Evolutionary conservation across 2,329 filamentous ascomycete species (phyloP).

Genomic region (Paraphaeosphaeria minitans): DNA sequence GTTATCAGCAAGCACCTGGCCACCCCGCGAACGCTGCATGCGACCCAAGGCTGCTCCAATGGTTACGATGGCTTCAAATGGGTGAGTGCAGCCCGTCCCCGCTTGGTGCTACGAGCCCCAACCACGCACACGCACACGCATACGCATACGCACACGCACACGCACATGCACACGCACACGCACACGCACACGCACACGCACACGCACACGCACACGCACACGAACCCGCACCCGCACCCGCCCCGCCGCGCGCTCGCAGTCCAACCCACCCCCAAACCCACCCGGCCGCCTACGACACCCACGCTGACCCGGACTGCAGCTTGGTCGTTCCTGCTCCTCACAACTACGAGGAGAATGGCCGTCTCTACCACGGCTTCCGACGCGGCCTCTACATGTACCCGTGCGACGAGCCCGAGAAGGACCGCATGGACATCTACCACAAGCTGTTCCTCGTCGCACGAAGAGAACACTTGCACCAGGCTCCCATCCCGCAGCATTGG

Average conservation of each 20-base stretch:
- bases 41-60: constrained; percentile 41
- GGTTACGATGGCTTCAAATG: constrained; percentile 52
- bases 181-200: no score
- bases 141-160: background rate
- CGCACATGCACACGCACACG: no score
- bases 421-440: constrained; percentile 82
- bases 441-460: constrained; percentile 73
- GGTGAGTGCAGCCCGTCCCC: constrained; percentile 45
- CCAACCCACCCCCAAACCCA: background rate
- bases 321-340: constrained; percentile 48
- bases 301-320: constrained; percentile 27
- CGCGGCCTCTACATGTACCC: constrained; percentile 76
- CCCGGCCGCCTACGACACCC: background rate
- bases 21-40: constrained; percentile 29
- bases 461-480: constrained; percentile 54
- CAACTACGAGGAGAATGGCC: constrained; percentile 67
- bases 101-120: constrained; percentile 36
- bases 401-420: constrained; percentile 77
- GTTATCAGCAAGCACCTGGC: constrained; percentile 20
- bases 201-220: background rate
- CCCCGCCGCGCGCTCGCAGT: constrained; percentile 11
- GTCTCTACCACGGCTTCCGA: constrained; percentile 71
- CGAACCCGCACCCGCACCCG: background rate
- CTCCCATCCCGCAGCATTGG: constrained; percentile 49
- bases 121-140: constrained; percentile 1